Evolutionary conservation across 345 rosid genomes (phyloP), one percentile per base, ranked within the genome.

Genomic region (Clausena lansium): DNA sequence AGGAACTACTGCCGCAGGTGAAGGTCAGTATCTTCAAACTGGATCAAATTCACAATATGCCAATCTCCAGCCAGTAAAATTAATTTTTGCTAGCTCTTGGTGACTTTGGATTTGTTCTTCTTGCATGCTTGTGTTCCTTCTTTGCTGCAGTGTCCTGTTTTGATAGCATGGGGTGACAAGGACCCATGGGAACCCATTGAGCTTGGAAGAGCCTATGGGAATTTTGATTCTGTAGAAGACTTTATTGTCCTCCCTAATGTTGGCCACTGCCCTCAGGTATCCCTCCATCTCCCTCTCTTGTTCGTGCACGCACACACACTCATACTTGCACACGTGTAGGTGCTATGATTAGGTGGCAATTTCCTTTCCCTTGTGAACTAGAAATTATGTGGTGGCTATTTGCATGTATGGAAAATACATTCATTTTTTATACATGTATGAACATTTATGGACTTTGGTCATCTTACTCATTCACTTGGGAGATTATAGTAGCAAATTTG

Each of bases 241-340:
- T 95, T 91, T 4, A 35, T 93, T 60, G 88, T 85, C 78, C 91
- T 92, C 28, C 97, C 93, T 64, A 81, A 92, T 45, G 93, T 90
- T 4, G 98, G 98, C 38, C 98, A 95, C 85, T 92, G 98, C 80
- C 98, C 99, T 80, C 98, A 92, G 98, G 98, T 94, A 58, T 70
- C 71, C 77, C 72, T 80, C 66, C 73, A 67, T 75, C 67, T 67
- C 59, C 78, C 65, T 72, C 41, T 50, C 50, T 11, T 5, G 15
- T 6, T 0, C 13, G 8, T n/a, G 5, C 55, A 32, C 8, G 2
- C 45, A 59, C 14, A 7, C 71, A 22, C 32, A 17, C 3, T 63
- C 39, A 2, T 6, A 33, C 11, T 30, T 6, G 22, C 67, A 63
- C 20, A 2, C 15, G 10, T 45, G 15, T 45, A 13, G 17, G 50